Conservation (phyloP, 2,329 filamentous ascomycete species). For the Calonectria pauciramosa region DNA sequence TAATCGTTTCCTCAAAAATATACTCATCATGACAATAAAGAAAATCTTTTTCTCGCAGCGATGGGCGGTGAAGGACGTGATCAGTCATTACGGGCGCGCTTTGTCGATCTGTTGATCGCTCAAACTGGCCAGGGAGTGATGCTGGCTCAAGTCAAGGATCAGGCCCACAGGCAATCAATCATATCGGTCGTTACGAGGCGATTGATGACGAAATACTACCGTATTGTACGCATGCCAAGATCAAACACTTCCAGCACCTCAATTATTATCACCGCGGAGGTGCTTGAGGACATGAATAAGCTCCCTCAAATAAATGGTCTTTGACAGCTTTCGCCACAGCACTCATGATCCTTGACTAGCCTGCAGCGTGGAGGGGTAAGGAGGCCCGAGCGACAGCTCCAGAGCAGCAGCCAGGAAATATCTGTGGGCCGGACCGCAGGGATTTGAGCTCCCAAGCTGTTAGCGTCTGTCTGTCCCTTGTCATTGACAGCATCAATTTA, state of each 20-base stretch:
- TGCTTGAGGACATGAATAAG: not conserved
- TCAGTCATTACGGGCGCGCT: not conserved
- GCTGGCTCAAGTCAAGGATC: not conserved
- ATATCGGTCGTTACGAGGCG: not conserved
- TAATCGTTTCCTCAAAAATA: too few species aligned
- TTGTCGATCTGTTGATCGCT: constrained; percentile 1
- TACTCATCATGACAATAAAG: too few species aligned
- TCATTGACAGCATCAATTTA: not conserved
- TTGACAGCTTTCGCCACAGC: not conserved
- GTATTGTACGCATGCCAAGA: not conserved
- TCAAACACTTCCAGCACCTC: not conserved
- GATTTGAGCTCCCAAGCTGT: not conserved
- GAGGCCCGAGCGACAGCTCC: not conserved
- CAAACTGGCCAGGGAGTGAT: not conserved
- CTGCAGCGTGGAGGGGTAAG: not conserved
- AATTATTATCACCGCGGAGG: not conserved
- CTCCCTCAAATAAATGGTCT: not conserved
- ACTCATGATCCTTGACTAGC: not conserved
- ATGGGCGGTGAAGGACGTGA: not conserved
- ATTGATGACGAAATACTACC: not conserved
- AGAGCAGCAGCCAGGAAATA: not conserved
- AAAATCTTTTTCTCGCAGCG: not conserved
- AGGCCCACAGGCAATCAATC: not conserved
- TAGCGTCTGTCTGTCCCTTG: not conserved
- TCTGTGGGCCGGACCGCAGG: not conserved